Conservation (phyloP, 148 eudicot genomes). For the Dianthus caryophyllus region DNA sequence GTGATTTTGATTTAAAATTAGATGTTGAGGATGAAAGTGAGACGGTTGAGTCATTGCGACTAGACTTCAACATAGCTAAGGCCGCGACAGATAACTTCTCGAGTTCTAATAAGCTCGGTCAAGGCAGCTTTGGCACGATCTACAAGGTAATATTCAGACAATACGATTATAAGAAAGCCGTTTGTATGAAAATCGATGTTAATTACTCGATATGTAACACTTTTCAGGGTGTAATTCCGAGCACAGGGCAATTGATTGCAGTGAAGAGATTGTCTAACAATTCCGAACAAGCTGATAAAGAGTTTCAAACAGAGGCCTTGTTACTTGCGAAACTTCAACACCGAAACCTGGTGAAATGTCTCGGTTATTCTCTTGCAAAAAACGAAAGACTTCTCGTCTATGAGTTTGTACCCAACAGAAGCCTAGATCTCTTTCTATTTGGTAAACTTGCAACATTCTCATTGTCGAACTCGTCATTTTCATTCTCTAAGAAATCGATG, state of each 20-base stretch:
- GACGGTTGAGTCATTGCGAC: constrained; percentile 21
- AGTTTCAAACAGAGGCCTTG: constrained; percentile 44
- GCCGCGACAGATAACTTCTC: constrained; percentile 34
- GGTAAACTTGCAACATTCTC: neutral
- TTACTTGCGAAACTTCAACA: constrained; percentile 51
- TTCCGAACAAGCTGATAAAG: constrained; percentile 37
- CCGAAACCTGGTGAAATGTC: constrained; percentile 40
- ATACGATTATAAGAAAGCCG: no score
- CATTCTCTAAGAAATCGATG: neutral
- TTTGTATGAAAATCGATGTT: no score
- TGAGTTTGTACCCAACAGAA: constrained; percentile 41
- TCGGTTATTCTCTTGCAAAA: constrained; percentile 38
- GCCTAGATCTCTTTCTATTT: constrained; percentile 12
- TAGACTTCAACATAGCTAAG: constrained; percentile 23
- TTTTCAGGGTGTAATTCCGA: constrained; percentile 35
- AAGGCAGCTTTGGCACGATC: constrained; percentile 27
- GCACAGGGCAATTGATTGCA: constrained; percentile 39
- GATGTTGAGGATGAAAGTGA: constrained; percentile 14
- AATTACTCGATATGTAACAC: neutral
- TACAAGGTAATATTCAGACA: constrained; percentile 22
- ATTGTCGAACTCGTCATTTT: neutral
- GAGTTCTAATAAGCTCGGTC: constrained; percentile 21
- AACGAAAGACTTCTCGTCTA: constrained; percentile 44
- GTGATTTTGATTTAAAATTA: neutral
- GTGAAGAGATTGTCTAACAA: constrained; percentile 40